Conservation (phyloP, 2,329 filamentous ascomycete genomes). For the Trichophyton verrucosum region DNA sequence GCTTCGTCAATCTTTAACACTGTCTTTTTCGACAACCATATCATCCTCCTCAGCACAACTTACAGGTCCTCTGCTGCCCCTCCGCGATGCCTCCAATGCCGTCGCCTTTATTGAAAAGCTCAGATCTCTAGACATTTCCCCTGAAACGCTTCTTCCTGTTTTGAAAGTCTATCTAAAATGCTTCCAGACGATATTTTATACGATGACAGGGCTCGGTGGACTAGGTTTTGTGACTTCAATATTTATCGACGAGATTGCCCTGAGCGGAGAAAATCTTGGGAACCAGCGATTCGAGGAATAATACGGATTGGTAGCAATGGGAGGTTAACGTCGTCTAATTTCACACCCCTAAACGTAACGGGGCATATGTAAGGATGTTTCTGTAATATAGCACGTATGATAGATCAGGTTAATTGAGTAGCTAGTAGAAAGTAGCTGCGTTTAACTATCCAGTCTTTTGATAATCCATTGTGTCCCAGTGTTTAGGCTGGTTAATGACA, state of each 20-base stretch:
- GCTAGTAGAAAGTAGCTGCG: too few relatives aligned
- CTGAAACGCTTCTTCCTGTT: neutral
- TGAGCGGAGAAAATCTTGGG: neutral
- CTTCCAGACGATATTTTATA: constrained; percentile 1
- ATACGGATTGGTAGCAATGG: neutral
- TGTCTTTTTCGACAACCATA: neutral
- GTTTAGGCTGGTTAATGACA: neutral
- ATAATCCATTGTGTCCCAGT: too few relatives aligned
- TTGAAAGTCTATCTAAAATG: neutral
- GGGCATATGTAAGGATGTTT: too few relatives aligned
- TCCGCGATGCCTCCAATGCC: neutral
- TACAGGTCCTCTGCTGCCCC: neutral
- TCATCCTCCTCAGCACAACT: neutral
- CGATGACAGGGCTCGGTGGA: neutral
- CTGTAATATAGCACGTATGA: too few relatives aligned
- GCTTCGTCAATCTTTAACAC: neutral
- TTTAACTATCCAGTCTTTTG: too few relatives aligned
- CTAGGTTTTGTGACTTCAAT: neutral
- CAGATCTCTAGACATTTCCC: neutral
- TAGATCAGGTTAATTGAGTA: too few relatives aligned
- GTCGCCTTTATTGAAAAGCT: neutral
- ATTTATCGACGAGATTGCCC: neutral
- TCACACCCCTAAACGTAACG: too few relatives aligned
- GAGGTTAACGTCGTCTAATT: too few relatives aligned
- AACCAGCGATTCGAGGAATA: neutral